Base-by-base conservation (phyloP, 768 basidiomycete genomes). In the Agaricus sinodeliciosus region DNA sequence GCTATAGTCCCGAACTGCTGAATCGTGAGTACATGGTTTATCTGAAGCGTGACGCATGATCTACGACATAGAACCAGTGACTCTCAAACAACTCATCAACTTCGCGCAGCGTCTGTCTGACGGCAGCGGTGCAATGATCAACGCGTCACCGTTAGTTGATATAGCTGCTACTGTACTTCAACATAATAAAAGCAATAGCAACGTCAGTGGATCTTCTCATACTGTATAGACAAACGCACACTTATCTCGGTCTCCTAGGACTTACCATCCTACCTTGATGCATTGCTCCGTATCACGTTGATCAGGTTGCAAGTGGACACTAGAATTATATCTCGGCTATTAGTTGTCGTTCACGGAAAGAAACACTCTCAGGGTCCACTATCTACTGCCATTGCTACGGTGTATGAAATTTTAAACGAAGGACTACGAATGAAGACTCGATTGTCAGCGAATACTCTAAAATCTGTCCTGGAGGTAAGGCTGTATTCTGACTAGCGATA, bases 51-150 rank as follows among this genome's bases (percentile, higher is more conserved):
- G 12, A 7, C 19, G 42, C 4, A 37, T 36, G n/a, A 16, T 28
- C 19, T 7, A 31, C 31, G 7, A 31, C 31, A 31, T 15, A 52
- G 34, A 43, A 41, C 12, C 59, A 90, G 87, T 78, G 62, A 66
- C 78, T 43, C 83, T 81, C 5, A 71, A 77, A 39, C 76, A 78
- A 40, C 68, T 87, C 11, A 73, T 71, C 1, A 69, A 68, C 26
- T 60, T 85, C 46, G 75, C 80, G 41, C 77, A 84, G 5, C 78
- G 81, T 28, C 70, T 77, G n/a, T 73, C 79, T 1, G 85, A 89
- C 48, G 74, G 74, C 60, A 62, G 72, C 36, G 65, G 74, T 16
- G 72, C 71, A 11, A 60, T 58, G 3, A 71, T 82, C 50, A 78
- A 88, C 60, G 73, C 81, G 3, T 79, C 80, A 8, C 72, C 84